Evolutionary conservation across 2,329 filamentous ascomycete species (phyloP).

Genomic region (Lecanoromycetidae sp.): DNA sequence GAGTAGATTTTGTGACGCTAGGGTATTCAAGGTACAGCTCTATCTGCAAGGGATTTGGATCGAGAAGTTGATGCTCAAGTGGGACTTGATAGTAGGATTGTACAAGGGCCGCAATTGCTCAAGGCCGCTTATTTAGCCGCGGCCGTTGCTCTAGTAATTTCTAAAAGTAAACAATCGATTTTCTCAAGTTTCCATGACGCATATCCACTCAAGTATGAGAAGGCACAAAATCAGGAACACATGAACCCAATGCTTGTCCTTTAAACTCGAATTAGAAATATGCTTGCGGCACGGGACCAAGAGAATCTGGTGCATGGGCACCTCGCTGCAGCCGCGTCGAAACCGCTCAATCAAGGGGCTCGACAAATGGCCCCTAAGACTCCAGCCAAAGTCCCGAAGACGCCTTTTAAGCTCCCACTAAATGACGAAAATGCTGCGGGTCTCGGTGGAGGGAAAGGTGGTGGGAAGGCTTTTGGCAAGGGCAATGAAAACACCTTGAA

Average conservation of each 20-base stretch:
- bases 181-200: neutral
- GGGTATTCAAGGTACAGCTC: neutral
- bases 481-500: conserved; percentile 46
- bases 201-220: neutral
- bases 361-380: conserved; percentile 61
- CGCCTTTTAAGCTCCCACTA: conserved; percentile 62
- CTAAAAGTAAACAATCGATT: conserved; percentile 24
- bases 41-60: neutral
- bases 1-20: neutral
- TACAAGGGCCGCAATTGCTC: neutral
- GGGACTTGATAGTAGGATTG: neutral
- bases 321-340: conserved; percentile 57
- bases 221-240: conserved; percentile 13
- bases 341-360: conserved; percentile 55
- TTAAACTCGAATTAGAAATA: conserved; percentile 31
- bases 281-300: conserved; percentile 73
- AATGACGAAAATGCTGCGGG: conserved; percentile 67
- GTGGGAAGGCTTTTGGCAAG: conserved; percentile 43
- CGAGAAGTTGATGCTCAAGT: neutral
- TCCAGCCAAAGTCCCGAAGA: conserved; percentile 67
- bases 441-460: conserved; percentile 48
- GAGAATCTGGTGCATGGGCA: conserved; percentile 73
- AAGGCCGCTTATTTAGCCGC: conserved; percentile 4
- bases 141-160: conserved; percentile 15
- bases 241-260: neutral